These are phyloP conservation scores for Populus deltoides DNA, from an alignment of 345 rosid genomes.

Conservation along the genomic window DNA sequence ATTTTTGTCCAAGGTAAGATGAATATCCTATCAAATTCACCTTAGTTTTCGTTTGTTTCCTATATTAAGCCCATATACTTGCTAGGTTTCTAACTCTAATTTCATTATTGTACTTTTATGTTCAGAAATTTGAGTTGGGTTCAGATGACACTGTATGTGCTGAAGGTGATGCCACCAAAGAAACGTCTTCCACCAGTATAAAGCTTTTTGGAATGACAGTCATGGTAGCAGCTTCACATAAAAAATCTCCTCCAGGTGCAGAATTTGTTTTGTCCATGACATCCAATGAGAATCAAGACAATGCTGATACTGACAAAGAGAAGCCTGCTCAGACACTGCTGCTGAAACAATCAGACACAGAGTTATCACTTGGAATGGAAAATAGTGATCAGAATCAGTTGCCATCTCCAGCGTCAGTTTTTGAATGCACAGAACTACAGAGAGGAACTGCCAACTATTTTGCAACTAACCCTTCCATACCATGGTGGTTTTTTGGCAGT, in stretches of 20 bases:
- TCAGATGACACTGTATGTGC: conserved; percentile 12
- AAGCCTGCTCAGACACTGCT: conserved; percentile 4
- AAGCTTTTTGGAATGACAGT: conserved; percentile 70
- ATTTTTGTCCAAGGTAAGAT: conserved; percentile 5
- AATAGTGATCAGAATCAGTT: neutral
- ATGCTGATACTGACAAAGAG: conserved; percentile 13
- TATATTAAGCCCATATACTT: neutral
- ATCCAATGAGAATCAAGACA: conserved; percentile 11
- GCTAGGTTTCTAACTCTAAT: neutral
- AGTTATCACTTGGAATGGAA: conserved; percentile 39
- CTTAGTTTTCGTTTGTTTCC: neutral
- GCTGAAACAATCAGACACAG: conserved; percentile 27
- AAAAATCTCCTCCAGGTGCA: conserved; percentile 14
- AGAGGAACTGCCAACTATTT: conserved; percentile 10
- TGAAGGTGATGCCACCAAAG: conserved; percentile 14
- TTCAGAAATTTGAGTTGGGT: conserved; percentile 31
- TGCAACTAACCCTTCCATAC: conserved; percentile 12
- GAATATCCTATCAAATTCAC: neutral
- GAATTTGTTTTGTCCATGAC: conserved; percentile 5
- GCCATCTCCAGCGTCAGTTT: neutral
- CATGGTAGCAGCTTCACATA: conserved; percentile 32
- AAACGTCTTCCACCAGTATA: conserved; percentile 36
- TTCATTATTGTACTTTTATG: neutral
- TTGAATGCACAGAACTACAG: conserved; percentile 11
- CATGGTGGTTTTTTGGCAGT: conserved; percentile 18